Evolutionary conservation across 78 protist species (phyloP).

Genomic region (Tieghemostelium lacteum): DNA sequence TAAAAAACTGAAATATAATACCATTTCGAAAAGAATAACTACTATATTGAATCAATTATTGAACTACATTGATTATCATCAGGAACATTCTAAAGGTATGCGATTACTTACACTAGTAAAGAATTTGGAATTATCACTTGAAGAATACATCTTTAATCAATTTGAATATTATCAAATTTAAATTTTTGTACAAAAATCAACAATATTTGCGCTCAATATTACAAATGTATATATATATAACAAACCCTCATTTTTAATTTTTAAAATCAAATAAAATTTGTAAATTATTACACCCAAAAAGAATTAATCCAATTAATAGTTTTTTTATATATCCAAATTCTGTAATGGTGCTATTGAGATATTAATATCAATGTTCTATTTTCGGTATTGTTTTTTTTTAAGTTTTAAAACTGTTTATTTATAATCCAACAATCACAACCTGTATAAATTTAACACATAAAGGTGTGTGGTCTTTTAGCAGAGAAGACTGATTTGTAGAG

Average conservation of each 20-base stretch:
- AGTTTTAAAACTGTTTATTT: too few species aligned
- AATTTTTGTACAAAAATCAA: neutral
- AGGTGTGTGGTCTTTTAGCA: constrained; percentile 61
- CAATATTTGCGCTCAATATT: too few species aligned
- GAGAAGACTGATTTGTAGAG: constrained; percentile 51
- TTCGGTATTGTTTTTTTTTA: too few species aligned
- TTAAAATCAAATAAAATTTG: too few species aligned
- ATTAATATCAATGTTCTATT: too few species aligned
- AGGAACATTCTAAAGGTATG: constrained; percentile 3
- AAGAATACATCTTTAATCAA: constrained; percentile 56
- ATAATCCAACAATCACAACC: neutral
- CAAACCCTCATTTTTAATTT: too few species aligned
- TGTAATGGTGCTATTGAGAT: too few species aligned
- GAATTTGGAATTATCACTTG: constrained; percentile 41
- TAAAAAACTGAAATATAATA: neutral
- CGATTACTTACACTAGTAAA: constrained; percentile 35
- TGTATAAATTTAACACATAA: neutral
- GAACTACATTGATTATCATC: neutral
- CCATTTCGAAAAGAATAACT: neutral
- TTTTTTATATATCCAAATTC: too few species aligned
- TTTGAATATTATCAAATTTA: constrained; percentile 77
- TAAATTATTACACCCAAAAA: too few species aligned
- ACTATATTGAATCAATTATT: neutral
- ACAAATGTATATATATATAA: too few species aligned
- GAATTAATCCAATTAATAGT: too few species aligned